These are phyloP conservation scores for Corylus heterophylla DNA, from an alignment of 306 rosid species.

Conservation along the genomic window DNA sequence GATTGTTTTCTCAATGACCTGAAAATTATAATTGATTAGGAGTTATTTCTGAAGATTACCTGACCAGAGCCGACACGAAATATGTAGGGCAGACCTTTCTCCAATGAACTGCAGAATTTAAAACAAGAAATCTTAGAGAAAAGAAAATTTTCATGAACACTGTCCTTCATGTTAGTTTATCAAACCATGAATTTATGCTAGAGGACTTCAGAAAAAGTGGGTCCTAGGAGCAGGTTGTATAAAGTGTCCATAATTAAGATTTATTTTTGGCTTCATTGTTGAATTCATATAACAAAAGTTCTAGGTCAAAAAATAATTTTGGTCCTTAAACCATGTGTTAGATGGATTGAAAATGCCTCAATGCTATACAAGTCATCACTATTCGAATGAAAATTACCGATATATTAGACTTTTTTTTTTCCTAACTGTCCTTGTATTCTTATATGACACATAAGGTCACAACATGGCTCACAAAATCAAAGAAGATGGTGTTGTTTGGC, in stretches of 20 bases:
- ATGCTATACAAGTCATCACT: not conserved
- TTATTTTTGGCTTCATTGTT: not conserved
- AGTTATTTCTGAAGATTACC: conserved; percentile 41
- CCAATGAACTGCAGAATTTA: conserved; percentile 71
- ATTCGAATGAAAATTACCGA: not conserved
- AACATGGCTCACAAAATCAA: not conserved
- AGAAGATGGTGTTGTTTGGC: not conserved
- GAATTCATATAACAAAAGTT: not conserved
- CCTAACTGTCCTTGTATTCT: not conserved
- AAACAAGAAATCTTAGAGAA: not conserved
- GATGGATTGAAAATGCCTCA: not conserved
- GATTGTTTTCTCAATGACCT: not conserved
- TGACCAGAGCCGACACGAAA: conserved; percentile 94
- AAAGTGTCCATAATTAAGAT: not conserved
- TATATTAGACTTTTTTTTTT: too few relatives aligned
- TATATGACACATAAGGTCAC: not conserved
- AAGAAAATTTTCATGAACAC: not conserved
- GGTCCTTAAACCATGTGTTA: not conserved
- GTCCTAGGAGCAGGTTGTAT: not conserved
- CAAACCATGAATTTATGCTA: not conserved
- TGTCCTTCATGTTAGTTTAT: not conserved
- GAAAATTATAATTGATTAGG: not conserved
- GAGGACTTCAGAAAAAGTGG: not conserved
- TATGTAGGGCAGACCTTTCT: conserved; percentile 76
- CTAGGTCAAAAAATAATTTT: too few relatives aligned